Percentiles rank a stretch among this genome's conserved stretches.
Conservation (phyloP, 2,329 filamentous ascomycete genomes). For the Phaeosphaeria sp. region DNA sequence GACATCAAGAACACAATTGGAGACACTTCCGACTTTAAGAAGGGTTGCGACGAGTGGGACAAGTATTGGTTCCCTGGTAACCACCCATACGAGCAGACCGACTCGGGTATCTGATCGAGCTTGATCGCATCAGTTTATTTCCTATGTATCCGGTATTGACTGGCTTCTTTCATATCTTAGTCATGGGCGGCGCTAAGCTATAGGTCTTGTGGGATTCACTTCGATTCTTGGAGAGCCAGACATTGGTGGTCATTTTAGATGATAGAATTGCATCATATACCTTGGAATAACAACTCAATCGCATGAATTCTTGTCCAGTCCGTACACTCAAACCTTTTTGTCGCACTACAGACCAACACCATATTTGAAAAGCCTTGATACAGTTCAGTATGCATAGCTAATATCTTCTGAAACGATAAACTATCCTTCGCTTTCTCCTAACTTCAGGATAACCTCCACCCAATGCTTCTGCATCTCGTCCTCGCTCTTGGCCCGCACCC, state of each 20-base stretch:
- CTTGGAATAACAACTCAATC: neutral
- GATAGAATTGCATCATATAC: neutral
- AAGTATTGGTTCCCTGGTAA: conserved; percentile 38
- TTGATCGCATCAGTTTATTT: neutral
- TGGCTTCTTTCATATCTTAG: neutral
- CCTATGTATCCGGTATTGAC: neutral
- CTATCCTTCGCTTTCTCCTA: no score
- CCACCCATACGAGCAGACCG: conserved; percentile 41
- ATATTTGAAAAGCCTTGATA: neutral
- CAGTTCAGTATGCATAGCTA: neutral
- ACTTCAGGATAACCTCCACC: no score
- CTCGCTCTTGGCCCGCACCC: no score
- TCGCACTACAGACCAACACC: no score
- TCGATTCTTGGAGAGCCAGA: neutral
- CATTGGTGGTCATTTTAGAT: neutral
- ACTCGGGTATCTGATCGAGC: conserved; percentile 36
- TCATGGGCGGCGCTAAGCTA: neutral
- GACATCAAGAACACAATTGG: conserved; percentile 27
- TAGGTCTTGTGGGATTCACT: neutral
- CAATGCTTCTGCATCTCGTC: no score
- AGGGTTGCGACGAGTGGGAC: conserved; percentile 42
- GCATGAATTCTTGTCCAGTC: neutral
- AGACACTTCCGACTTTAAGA: conserved; percentile 24
- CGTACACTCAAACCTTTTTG: neutral
- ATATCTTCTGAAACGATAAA: no score